Evolutionary conservation across 2,329 filamentous ascomycete species (phyloP).

Genomic region (Calonectria fujianensis): DNA sequence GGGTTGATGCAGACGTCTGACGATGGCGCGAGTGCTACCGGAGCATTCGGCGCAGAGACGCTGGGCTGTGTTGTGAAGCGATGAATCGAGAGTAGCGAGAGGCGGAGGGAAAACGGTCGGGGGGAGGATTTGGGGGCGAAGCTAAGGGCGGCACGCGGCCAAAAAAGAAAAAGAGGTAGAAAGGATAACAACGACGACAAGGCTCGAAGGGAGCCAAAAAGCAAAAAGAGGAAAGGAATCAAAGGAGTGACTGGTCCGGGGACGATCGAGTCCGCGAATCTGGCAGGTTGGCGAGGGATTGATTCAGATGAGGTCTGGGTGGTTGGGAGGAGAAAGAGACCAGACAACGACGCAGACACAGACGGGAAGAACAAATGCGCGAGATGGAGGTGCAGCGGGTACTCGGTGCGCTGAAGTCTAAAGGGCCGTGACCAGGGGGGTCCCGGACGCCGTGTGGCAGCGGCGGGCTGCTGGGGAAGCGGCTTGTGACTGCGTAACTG

Average conservation of each 20-base stretch:
- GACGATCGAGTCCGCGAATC: slow-evolving; percentile 48
- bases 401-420: slow-evolving; percentile 47
- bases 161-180: slow-evolving; percentile 32
- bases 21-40: slow-evolving; percentile 54
- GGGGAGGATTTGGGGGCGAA: slow-evolving; percentile 36
- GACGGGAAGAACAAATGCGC: slow-evolving; percentile 41
- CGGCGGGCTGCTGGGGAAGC: slow-evolving; percentile 29
- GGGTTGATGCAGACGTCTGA: slow-evolving; percentile 23
- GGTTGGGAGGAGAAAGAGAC: slow-evolving; percentile 46
- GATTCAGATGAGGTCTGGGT: slow-evolving; percentile 39
- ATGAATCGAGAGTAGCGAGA: slow-evolving; percentile 38
- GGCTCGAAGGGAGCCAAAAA: slow-evolving; percentile 8
- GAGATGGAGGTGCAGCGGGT: slow-evolving; percentile 43
- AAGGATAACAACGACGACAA: slow-evolving; percentile 7
- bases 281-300: slow-evolving; percentile 27
- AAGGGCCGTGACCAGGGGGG: slow-evolving; percentile 52
- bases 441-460: slow-evolving; percentile 35
- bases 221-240: slow-evolving; percentile 41
- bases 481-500: slow-evolving; percentile 19
- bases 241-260: slow-evolving; percentile 51
- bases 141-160: slow-evolving; percentile 43
- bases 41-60: slow-evolving; percentile 52
- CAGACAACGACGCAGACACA: slow-evolving; percentile 41
- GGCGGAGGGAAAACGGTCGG: slow-evolving; percentile 35
- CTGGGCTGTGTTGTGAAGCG: slow-evolving; percentile 39